phyloP scores from a whole-genome alignment of 164 flowering plant genomes.

The Umbellularia californica region DNA sequence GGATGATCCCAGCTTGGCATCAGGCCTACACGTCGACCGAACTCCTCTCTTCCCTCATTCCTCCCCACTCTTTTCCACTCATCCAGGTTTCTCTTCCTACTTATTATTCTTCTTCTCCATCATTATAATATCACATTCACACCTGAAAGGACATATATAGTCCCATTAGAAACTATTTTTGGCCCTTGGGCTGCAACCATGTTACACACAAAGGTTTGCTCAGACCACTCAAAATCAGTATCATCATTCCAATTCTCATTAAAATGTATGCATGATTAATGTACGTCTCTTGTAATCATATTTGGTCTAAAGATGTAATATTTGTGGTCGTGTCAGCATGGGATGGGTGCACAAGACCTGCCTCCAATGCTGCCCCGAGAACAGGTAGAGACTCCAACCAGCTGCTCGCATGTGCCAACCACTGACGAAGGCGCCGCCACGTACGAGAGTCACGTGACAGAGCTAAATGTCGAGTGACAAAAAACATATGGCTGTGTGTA shows the following conservation, averaged over 20 bases:
- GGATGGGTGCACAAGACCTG: constrained; percentile 20
- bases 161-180: too few relatives aligned
- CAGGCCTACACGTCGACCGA: constrained; percentile 28
- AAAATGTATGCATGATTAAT: too few relatives aligned
- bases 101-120: background rate
- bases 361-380: constrained; percentile 23
- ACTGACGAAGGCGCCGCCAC: constrained; percentile 10
- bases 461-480: constrained; percentile 8
- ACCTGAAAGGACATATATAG: too few relatives aligned
- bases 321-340: constrained; percentile 18
- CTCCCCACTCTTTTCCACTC: constrained; percentile 18
- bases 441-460: constrained; percentile 16
- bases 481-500: background rate
- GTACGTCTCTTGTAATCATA: too few relatives aligned
- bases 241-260: background rate
- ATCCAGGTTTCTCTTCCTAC: constrained; percentile 17
- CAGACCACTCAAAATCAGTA: background rate
- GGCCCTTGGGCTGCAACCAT: too few relatives aligned
- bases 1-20: constrained; percentile 33
- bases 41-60: constrained; percentile 34
- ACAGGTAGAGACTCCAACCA: constrained; percentile 18
- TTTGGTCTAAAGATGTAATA: too few relatives aligned
- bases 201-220: background rate
- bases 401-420: constrained; percentile 22
- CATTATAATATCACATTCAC: too few relatives aligned